Percentiles rank a stretch among this genome's conserved stretches.
phyloP scores from a whole-genome alignment of 768 basidiomycete species.

The Leucosporidium scottii region DNA sequence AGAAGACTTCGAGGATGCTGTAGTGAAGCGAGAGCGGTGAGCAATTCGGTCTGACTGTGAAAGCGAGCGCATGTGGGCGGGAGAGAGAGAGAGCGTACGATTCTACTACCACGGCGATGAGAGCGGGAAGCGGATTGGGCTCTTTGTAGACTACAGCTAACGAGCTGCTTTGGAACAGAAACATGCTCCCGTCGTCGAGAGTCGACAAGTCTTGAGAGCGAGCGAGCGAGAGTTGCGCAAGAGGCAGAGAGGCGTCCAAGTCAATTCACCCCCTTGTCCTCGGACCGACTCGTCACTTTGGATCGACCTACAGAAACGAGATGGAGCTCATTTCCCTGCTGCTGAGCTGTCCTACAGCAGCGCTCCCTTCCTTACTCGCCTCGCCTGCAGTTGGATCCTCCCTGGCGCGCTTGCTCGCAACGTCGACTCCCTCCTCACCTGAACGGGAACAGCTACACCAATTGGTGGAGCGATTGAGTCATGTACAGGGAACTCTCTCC shows the following conservation, averaged over 20 bases:
- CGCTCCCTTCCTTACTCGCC: not conserved
- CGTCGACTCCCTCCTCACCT: not conserved
- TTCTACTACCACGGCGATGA: conserved; percentile 24
- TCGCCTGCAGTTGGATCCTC: not conserved
- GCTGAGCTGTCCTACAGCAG: not conserved
- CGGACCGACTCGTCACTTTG: not conserved
- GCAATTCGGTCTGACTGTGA: not conserved
- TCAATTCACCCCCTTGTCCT: not conserved
- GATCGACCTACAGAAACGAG: not conserved
- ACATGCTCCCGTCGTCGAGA: not conserved
- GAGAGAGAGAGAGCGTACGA: conserved; percentile 11
- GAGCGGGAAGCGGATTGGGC: conserved; percentile 2
- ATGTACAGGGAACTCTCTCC: not conserved
- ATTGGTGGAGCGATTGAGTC: conserved; percentile 1
- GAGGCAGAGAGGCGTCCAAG: not conserved
- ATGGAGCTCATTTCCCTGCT: not conserved
- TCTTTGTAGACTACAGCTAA: conserved; percentile 8
- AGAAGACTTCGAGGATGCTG: conserved; percentile 31
- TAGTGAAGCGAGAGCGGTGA: too few species aligned
- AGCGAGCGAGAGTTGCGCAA: not conserved
- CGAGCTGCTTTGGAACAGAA: not conserved
- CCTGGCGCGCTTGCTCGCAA: not conserved
- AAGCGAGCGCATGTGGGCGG: not conserved
- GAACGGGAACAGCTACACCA: conserved; percentile 6
- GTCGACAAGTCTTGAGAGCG: too few species aligned